Percentiles rank a stretch among this genome's conserved stretches.
Conservation (phyloP, 2,329 filamentous ascomycete genomes). For the Neonectria sp. region DNA sequence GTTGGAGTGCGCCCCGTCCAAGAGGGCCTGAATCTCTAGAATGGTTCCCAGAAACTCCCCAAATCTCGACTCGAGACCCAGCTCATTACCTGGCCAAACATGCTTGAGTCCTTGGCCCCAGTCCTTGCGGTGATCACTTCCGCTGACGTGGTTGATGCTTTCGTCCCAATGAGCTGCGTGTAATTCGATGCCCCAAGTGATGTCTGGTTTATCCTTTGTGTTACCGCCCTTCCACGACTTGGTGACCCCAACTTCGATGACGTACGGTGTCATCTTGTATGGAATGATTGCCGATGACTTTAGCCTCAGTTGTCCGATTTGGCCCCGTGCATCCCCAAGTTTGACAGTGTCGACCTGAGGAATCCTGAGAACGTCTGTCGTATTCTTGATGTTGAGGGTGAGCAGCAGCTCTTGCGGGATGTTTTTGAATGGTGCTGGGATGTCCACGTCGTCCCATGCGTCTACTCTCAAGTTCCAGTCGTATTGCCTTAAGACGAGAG, state of each 20-base stretch:
- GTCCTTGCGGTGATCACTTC: constrained; percentile 46
- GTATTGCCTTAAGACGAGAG: constrained; percentile 42
- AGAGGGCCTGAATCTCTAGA: constrained; percentile 49
- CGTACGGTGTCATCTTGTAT: constrained; percentile 50
- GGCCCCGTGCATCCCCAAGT: constrained; percentile 18
- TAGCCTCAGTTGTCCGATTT: constrained; percentile 41
- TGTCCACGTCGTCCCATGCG: constrained; percentile 39
- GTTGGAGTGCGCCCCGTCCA: constrained; percentile 37
- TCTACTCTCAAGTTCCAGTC: constrained; percentile 55
- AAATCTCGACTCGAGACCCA: constrained; percentile 47
- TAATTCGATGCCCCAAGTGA: constrained; percentile 52
- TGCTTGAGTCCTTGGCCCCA: constrained; percentile 50
- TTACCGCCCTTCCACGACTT: constrained; percentile 45
- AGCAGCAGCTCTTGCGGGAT: constrained; percentile 45
- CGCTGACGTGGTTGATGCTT: constrained; percentile 48
- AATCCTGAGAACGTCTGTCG: constrained; percentile 26
- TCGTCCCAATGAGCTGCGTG: constrained; percentile 57
- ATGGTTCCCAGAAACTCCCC: constrained; percentile 50
- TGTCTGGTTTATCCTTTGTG: constrained; percentile 37
- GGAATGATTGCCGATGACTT: constrained; percentile 50
- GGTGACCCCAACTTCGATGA: constrained; percentile 52
- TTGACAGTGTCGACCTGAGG: constrained; percentile 33
- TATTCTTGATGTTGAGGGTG: constrained; percentile 5
- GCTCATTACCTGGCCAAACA: constrained; percentile 52
- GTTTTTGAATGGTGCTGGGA: constrained; percentile 36